Evolutionary conservation across 495 filamentous ascomycete genomes (phyloP).

Genomic region (Podospora pseudocomata): DNA sequence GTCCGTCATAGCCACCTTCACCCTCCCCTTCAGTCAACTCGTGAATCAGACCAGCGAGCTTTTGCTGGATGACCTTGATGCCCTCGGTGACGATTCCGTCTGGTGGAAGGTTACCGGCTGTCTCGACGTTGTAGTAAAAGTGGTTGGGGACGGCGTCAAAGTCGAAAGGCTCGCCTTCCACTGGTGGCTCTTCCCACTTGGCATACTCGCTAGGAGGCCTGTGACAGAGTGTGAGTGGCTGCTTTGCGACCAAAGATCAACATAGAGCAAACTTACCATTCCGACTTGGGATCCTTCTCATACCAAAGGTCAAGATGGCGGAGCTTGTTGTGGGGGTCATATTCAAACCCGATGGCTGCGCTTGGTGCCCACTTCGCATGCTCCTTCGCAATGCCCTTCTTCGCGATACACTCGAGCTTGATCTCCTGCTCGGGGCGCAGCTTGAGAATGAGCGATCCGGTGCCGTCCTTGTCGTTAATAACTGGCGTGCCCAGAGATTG

Average conservation of each 20-base stretch:
- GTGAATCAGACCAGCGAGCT: constrained; percentile 80
- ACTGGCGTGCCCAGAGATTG: constrained; percentile 68
- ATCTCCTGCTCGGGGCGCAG: constrained; percentile 83
- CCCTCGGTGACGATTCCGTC: constrained; percentile 84
- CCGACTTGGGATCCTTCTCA: constrained; percentile 74
- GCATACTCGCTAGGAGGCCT: constrained; percentile 87
- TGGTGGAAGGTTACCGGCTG: constrained; percentile 78
- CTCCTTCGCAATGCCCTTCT: constrained; percentile 98
- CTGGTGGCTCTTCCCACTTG: constrained; percentile 75
- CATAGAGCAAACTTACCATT: constrained; percentile 67
- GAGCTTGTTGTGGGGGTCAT: constrained; percentile 94
- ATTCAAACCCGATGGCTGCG: constrained; percentile 92
- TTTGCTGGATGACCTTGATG: constrained; percentile 83
- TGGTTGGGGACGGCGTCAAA: constrained; percentile 78
- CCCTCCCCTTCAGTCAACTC: constrained; percentile 58
- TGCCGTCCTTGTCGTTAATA: constrained; percentile 74
- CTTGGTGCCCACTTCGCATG: constrained; percentile 96
- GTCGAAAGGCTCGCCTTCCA: constrained; percentile 81
- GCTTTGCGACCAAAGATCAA: neutral
- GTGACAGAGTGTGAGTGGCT: constrained; percentile 11
- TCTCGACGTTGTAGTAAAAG: constrained; percentile 94
- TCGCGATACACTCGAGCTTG: constrained; percentile 84
- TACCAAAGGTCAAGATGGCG: constrained; percentile 90
- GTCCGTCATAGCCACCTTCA: constrained; percentile 53
- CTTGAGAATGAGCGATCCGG: constrained; percentile 82